Conservation (phyloP, 2,329 filamentous ascomycete species). For the Penicillium sp. region DNA sequence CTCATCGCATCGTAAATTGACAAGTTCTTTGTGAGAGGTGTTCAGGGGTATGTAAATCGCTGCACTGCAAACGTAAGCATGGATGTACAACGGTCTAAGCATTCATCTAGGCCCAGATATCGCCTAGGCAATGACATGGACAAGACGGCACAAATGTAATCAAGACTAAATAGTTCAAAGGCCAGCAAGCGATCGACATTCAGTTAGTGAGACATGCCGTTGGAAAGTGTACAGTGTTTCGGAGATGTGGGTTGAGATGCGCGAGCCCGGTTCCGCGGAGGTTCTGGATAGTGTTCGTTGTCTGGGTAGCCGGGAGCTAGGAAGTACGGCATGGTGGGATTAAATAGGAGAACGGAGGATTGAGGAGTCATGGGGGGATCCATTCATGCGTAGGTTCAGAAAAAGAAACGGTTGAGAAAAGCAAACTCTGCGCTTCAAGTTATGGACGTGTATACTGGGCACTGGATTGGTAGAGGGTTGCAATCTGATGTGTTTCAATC, state of each 20-base stretch:
- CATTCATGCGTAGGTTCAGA: neutral
- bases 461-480: neutral
- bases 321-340: constrained; percentile 6
- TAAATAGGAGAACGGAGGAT: neutral
- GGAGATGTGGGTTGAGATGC: constrained; percentile 4
- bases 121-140: too few species aligned
- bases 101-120: neutral
- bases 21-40: constrained; percentile 8
- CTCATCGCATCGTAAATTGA: neutral
- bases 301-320: constrained; percentile 17
- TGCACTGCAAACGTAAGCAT: neutral
- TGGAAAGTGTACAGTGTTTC: neutral
- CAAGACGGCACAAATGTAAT: neutral
- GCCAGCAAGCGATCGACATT: neutral
- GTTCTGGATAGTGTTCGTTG: constrained; percentile 11
- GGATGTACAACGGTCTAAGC: too few species aligned
- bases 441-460: neutral
- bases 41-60: constrained; percentile 6
- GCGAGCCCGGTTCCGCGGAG: constrained; percentile 7
- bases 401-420: neutral
- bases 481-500: constrained; percentile 7
- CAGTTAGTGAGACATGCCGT: neutral
- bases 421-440: neutral
- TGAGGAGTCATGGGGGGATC: neutral
- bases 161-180: neutral